A percentile compares a stretch with the other conserved stretches of the same genome.
Evolutionary conservation across 1,139 yeast species (phyloP).

Genomic region (Meyerozyma smithsonii): DNA sequence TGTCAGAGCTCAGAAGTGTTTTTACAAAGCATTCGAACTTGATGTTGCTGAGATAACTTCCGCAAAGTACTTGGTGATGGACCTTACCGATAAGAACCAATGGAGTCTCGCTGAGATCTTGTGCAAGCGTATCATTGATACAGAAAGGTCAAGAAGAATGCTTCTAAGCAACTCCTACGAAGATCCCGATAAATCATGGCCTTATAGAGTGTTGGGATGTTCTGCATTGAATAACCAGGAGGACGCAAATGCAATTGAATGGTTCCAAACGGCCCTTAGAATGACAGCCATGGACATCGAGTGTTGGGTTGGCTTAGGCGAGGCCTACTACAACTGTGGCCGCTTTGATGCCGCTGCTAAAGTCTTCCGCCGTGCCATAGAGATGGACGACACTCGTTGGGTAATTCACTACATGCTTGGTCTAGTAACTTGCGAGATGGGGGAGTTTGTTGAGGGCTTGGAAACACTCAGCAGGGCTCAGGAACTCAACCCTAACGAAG

Average conservation of each 20-base stretch:
- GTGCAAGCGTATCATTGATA: conserved; percentile 57
- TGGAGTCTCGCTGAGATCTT: conserved; percentile 86
- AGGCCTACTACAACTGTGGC: conserved; percentile 83
- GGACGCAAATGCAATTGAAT: conserved; percentile 76
- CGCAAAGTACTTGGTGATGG: conserved; percentile 66
- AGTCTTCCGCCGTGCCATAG: conserved; percentile 66
- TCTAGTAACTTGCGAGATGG: conserved; percentile 45
- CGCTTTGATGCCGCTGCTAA: conserved; percentile 80
- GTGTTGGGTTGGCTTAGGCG: conserved; percentile 94
- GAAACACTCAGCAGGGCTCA: conserved; percentile 35
- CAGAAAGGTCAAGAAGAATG: conserved; percentile 54
- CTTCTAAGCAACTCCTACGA: conserved; percentile 34
- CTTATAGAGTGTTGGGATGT: conserved; percentile 81
- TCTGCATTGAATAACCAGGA: conserved; percentile 68
- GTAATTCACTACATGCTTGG: conserved; percentile 67
- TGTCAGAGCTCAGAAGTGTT: conserved; percentile 78
- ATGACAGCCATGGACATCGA: conserved; percentile 61
- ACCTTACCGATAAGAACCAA: conserved; percentile 60
- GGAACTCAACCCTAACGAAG: conserved; percentile 42
- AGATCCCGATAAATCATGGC: conserved; percentile 58
- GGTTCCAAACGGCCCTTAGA: conserved; percentile 83
- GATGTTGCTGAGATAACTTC: conserved; percentile 74
- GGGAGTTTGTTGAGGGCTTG: conserved; percentile 35
- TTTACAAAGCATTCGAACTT: conserved; percentile 83
- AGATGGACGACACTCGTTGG: conserved; percentile 45